Conservation (phyloP, 257 asterid genomes). For the Gentiana dahurica region DNA sequence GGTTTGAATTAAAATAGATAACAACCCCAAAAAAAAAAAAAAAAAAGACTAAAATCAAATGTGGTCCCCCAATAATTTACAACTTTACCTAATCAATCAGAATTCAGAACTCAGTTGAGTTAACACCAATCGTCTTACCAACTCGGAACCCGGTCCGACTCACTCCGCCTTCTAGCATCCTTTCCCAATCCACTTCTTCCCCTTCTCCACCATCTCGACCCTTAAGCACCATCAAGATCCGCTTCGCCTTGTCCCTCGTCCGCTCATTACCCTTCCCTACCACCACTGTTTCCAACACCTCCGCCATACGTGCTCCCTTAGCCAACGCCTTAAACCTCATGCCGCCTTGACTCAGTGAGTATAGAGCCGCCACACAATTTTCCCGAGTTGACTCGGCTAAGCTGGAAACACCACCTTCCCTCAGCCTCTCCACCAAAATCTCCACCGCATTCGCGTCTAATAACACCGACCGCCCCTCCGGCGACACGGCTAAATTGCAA, state of each 20-base stretch:
- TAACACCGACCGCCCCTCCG: slow-evolving; percentile 66
- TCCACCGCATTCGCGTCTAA: slow-evolving; percentile 59
- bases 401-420: slow-evolving; percentile 24
- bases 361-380: slow-evolving; percentile 54
- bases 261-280: slow-evolving; percentile 47
- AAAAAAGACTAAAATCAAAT: slow-evolving; percentile 1
- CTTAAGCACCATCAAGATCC: slow-evolving; percentile 36
- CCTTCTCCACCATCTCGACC: slow-evolving; percentile 37
- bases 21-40: background rate
- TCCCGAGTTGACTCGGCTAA: slow-evolving; percentile 65
- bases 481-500: slow-evolving; percentile 67
- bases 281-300: slow-evolving; percentile 44
- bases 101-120: slow-evolving; percentile 44
- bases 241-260: slow-evolving; percentile 61
- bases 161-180: slow-evolving; percentile 54
- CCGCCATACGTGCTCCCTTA: slow-evolving; percentile 42
- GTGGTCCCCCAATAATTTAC: slow-evolving; percentile 14
- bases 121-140: slow-evolving; percentile 13
- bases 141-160: slow-evolving; percentile 44
- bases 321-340: slow-evolving; percentile 72
- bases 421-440: slow-evolving; percentile 37
- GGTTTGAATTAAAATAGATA: background rate
- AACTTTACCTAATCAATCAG: slow-evolving; percentile 3
- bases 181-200: slow-evolving; percentile 78
- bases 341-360: slow-evolving; percentile 64